These are phyloP conservation scores for Trichoderma semiorbis DNA, from an alignment of 2,329 filamentous ascomycete genomes.

Conservation along the genomic window DNA sequence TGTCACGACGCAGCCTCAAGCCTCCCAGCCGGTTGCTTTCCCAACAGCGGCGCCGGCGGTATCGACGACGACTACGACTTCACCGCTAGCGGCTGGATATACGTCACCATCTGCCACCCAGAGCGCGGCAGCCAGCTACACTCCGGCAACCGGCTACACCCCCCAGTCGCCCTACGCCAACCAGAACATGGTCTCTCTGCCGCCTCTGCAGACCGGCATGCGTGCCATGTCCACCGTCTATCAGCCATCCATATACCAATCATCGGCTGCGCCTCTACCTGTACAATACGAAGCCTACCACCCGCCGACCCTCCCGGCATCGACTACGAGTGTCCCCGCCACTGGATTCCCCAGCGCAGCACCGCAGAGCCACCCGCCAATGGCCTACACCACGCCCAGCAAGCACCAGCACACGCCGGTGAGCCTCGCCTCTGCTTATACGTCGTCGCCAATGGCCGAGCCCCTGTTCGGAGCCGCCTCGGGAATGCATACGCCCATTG, in stretches of 20 bases:
- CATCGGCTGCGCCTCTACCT: background rate
- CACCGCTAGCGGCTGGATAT: background rate
- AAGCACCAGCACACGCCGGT: conserved; percentile 36
- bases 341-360: conserved; percentile 25
- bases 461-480: conserved; percentile 50
- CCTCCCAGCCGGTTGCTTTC: conserved; percentile 29
- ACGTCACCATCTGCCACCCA: conserved; percentile 1
- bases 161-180: conserved; percentile 37
- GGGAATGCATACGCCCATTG: conserved; percentile 53
- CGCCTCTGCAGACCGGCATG: conserved; percentile 57
- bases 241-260: conserved; percentile 37
- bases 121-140: background rate
- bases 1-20: conserved; percentile 44
- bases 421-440: conserved; percentile 37
- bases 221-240: conserved; percentile 78
- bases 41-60: conserved; percentile 20
- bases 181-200: conserved; percentile 50
- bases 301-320: conserved; percentile 28
- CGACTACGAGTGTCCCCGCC: conserved; percentile 25
- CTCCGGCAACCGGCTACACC: conserved; percentile 33
- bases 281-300: background rate
- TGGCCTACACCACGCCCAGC: conserved; percentile 48
- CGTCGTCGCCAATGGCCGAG: conserved; percentile 67
- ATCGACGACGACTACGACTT: background rate
- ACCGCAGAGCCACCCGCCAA: conserved; percentile 20